Evolutionary conservation across 176 grass and related monocot genomes (phyloP), one percentile per base, ranked within the genome.

Genomic region (Cenchrus americanus): DNA sequence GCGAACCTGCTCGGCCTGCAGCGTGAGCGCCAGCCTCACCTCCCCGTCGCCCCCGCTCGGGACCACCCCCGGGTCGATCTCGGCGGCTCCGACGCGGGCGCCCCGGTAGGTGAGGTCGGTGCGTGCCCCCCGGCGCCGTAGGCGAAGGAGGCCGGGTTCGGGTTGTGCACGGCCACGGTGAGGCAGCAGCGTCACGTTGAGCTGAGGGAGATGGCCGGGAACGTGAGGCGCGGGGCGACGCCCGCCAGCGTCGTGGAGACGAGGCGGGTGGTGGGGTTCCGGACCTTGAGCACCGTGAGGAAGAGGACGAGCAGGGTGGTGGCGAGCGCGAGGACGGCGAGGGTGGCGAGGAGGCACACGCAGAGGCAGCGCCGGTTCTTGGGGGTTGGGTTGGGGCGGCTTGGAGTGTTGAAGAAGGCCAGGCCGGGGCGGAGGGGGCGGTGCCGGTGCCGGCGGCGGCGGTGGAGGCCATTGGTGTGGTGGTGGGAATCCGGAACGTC

Each of bases 121-220:
- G 77, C n/a, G n/a, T 76, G 89, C 4, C 89, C 89, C 3, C 89
- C 89, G 1, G 46, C 5, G 13, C 0, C 1, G 77, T 89, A 49
- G 15, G 81, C 8, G 89, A 94, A 94, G 19, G 84, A 61, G 5
- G 92, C 92, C 42, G 78, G 78, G 76, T 94, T 94, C 1, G 87
- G 92, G 87, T 94, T 94, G 66, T 80, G 62, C 5, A 94, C 84
- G 2, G 60, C 32, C 8, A 89, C 87, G 0, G 77, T 5, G 69
- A 94, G n/a, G 75, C 44, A 85, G 77, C 2, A 94, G 84, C 4
- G 92, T 94, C 22, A 92, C 64, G 77, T 94, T 94, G 53, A 94
- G 68, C 61, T 86, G 15, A 90, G 14, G 23, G 52, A 51, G 0
- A 62, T 0, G 14, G 71, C 14, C 1, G 92, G 88, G 40, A 88